Conservation (phyloP, 1,284 basidiomycete genomes). For the Apiotrichum gamsii region DNA sequence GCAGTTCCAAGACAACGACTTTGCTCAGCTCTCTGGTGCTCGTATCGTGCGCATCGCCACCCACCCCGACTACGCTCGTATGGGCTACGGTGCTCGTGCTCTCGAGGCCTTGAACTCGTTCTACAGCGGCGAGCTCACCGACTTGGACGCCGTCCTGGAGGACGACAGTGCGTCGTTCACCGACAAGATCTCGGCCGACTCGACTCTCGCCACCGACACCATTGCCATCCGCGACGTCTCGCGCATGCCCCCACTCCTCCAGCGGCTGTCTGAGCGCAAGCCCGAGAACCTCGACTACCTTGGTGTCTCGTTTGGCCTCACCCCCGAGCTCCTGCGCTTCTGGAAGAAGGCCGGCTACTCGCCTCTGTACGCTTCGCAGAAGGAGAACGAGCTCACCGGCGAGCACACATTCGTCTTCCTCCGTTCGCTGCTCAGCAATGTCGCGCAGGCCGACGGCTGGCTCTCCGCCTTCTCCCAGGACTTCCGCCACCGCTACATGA, state of each 20-base stretch:
- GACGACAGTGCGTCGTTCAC: neutral
- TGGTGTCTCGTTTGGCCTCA: constrained; percentile 93
- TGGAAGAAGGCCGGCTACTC: constrained; percentile 92
- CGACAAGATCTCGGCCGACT: constrained; percentile 27
- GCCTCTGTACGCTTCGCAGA: constrained; percentile 90
- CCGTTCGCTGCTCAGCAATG: constrained; percentile 60
- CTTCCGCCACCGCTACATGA: constrained; percentile 85
- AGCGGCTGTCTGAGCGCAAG: constrained; percentile 80
- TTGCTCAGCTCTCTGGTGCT: constrained; percentile 85
- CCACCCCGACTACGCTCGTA: constrained; percentile 93
- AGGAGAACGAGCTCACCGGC: constrained; percentile 88
- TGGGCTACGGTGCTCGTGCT: constrained; percentile 96
- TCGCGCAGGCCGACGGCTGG: constrained; percentile 61
- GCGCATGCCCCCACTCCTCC: constrained; percentile 87
- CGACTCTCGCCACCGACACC: constrained; percentile 62
- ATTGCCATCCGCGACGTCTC: constrained; percentile 67
- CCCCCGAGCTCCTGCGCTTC: constrained; percentile 82
- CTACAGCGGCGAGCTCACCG: constrained; percentile 88
- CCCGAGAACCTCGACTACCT: constrained; percentile 91
- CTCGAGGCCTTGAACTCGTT: constrained; percentile 80
- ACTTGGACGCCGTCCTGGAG: constrained; percentile 62
- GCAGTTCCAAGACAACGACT: constrained; percentile 88
- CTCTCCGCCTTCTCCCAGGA: constrained; percentile 84
- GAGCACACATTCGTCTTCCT: constrained; percentile 96
- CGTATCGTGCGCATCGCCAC: constrained; percentile 90